Percentiles rank a stretch among this genome's conserved stretches.
Conservation (phyloP, 495 filamentous ascomycete genomes). For the Lichina pygmaea region DNA sequence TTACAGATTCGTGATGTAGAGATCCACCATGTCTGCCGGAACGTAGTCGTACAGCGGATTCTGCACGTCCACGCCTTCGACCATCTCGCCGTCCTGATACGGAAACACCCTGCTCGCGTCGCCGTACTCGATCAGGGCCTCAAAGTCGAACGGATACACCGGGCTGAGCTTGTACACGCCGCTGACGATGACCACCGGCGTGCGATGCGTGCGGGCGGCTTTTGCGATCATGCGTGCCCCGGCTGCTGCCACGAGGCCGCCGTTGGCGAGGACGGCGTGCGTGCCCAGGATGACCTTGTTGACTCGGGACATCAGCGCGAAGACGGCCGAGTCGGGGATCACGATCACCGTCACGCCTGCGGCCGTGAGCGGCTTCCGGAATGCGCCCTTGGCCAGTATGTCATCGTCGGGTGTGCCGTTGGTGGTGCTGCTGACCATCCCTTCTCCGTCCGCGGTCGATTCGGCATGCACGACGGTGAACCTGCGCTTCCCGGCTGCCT, state of each 20-base stretch:
- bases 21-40: slow-evolving; percentile 51
- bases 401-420: slow-evolving; percentile 25
- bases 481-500: slow-evolving; percentile 57
- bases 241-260: slow-evolving; percentile 53
- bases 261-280: slow-evolving; percentile 64
- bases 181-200: slow-evolving; percentile 58
- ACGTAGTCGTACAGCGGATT: slow-evolving; percentile 70
- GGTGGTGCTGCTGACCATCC: slow-evolving; percentile 28
- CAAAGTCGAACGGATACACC: slow-evolving; percentile 54
- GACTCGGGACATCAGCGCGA: slow-evolving; percentile 75
- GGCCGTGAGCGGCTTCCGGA: slow-evolving; percentile 48
- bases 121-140: slow-evolving; percentile 55
- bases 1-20: slow-evolving; percentile 85
- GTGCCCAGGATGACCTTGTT: slow-evolving; percentile 83
- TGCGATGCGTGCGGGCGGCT: slow-evolving; percentile 53
- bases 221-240: slow-evolving; percentile 55
- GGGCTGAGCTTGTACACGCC: slow-evolving; percentile 82
- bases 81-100: slow-evolving; percentile 46
- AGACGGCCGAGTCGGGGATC: slow-evolving; percentile 60
- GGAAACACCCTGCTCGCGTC: slow-evolving; percentile 43
- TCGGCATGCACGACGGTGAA: slow-evolving; percentile 71
- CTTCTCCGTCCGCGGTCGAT: slow-evolving; percentile 39
- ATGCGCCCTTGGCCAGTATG: slow-evolving; percentile 22
- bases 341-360: slow-evolving; percentile 57
- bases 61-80: slow-evolving; percentile 49